Base-by-base conservation (phyloP, 768 basidiomycete genomes). In the Boletales sp. region DNA sequence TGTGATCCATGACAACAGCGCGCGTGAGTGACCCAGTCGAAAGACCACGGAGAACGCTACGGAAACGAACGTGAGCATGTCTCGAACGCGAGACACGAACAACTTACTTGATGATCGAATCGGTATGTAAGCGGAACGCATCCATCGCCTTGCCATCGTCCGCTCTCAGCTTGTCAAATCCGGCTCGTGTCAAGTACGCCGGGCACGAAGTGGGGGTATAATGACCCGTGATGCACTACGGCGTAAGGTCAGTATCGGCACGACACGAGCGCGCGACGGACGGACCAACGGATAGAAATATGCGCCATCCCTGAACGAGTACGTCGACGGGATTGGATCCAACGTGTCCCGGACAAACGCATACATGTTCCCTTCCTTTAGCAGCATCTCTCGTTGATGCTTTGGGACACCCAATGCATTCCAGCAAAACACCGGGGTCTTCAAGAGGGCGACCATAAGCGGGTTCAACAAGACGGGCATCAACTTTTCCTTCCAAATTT, bases 341-440 rank as follows among this genome's bases (percentile, higher is more conserved):
- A 82, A 55, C 5, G 80, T 80, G 30, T 81, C 74, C 32, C 69
- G 61, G 40, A 83, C 72, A 49, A 77, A 81, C 17, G 78, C 76
- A 49, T 75, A 81, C 1, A 65, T 45, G 18, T 69, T 62, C 18
- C 79, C 78, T 50, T 81, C 80, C 8, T 77, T 63, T 21, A 84
- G 57, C 46, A 86, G 67, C 75, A 83, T 81, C 49, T 72, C 70
- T 52, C 83, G 74, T 68, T 88, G 85, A 58, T 85, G 84, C 54
- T 75, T 68, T 4, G 88, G 87, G 5, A 90, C 88, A 14, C 87
- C 88, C 19, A 90, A 69, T 0, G 87, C 86, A 58, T 87, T 86
- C 88, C 88, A 90, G 54, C 82, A 84, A 53, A 84, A 71, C 14
- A 63, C 45, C 24, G 74, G 75, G 9, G 68, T 72, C 47, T 74